These are phyloP conservation scores for Phyllosticta capitalensis DNA, from an alignment of 2,329 filamentous ascomycete species.

Conservation along the genomic window DNA sequence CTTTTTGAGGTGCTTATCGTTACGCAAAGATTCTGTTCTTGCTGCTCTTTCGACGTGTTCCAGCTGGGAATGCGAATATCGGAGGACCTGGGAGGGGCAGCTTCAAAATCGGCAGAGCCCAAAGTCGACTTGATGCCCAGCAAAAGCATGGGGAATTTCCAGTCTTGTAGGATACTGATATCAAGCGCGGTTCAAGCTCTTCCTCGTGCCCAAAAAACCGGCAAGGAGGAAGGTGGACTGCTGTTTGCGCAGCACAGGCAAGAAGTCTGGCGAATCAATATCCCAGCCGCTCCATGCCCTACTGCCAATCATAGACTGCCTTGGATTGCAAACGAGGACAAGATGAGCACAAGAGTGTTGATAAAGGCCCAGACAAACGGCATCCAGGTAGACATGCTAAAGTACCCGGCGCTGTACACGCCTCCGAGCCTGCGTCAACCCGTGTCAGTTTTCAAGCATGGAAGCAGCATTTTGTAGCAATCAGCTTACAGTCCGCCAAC, in stretches of 20 bases:
- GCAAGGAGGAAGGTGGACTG: not conserved
- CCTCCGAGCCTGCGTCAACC: conserved; percentile 54
- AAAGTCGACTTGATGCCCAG: not conserved
- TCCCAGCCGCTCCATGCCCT: not conserved
- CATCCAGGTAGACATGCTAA: conserved; percentile 90
- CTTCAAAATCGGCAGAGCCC: not conserved
- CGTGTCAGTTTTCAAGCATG: not conserved
- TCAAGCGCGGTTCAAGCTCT: not conserved
- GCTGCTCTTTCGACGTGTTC: not conserved
- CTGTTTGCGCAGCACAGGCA: not conserved
- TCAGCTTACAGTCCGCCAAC: conserved; percentile 64
- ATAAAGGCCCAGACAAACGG: conserved; percentile 81
- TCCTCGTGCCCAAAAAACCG: not conserved
- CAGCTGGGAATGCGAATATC: not conserved
- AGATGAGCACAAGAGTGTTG: conserved; percentile 70
- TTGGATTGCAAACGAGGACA: conserved; percentile 89
- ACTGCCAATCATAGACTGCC: conserved; percentile 58
- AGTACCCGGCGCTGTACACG: conserved; percentile 72
- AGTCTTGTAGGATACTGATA: not conserved
- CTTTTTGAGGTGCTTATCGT: not conserved
- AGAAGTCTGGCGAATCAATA: not conserved
- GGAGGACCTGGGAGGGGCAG: not conserved
- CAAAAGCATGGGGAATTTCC: not conserved
- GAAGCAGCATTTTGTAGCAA: not conserved
- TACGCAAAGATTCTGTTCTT: not conserved